These are phyloP conservation scores for Xylaria grammica DNA, from an alignment of 495 filamentous ascomycete species.

Conservation along the genomic window DNA sequence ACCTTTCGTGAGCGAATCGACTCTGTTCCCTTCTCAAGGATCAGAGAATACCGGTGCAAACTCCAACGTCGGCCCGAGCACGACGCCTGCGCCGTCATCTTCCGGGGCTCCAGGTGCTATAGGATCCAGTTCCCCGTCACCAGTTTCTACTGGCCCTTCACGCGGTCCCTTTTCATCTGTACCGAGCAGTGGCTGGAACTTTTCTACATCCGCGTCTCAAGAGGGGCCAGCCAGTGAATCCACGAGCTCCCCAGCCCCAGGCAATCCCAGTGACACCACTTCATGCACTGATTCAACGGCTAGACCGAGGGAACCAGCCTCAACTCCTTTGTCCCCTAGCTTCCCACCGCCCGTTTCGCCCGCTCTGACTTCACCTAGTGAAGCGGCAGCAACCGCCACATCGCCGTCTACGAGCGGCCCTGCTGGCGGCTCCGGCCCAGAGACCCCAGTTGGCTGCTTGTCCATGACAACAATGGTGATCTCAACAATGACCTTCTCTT, in stretches of 20 bases:
- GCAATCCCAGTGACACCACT: conserved; percentile 15
- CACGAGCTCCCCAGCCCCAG: conserved; percentile 5
- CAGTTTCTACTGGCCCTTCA: conserved; percentile 20
- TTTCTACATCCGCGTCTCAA: conserved; percentile 21
- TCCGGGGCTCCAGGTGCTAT: conserved; percentile 21
- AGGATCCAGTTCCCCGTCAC: conserved; percentile 24
- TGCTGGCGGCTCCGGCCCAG: conserved; percentile 12
- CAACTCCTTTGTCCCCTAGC: conserved; percentile 28
- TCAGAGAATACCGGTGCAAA: conserved; percentile 20
- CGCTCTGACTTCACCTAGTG: conserved; percentile 13
- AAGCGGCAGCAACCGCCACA: conserved; percentile 7
- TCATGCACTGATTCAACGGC: conserved; percentile 21
- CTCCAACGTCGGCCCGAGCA: conserved; percentile 16
- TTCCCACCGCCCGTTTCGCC: conserved; percentile 31
- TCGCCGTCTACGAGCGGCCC: neutral
- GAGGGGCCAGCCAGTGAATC: conserved; percentile 15
- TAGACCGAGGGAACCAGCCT: conserved; percentile 14
- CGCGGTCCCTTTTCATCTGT: conserved; percentile 31
- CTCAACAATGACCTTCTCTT: conserved; percentile 36
- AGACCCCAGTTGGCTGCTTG: conserved; percentile 26
- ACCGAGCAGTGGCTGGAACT: conserved; percentile 38
- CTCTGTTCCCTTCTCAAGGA: conserved; percentile 20
- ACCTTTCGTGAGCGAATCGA: conserved; percentile 13
- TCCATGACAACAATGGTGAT: conserved; percentile 36
- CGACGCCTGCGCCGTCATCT: conserved; percentile 13